A percentile compares a stretch with the other conserved stretches of the same genome.
phyloP scores from a whole-genome alignment of 1,284 basidiomycete species.

The Ganoderma meredithae region DNA sequence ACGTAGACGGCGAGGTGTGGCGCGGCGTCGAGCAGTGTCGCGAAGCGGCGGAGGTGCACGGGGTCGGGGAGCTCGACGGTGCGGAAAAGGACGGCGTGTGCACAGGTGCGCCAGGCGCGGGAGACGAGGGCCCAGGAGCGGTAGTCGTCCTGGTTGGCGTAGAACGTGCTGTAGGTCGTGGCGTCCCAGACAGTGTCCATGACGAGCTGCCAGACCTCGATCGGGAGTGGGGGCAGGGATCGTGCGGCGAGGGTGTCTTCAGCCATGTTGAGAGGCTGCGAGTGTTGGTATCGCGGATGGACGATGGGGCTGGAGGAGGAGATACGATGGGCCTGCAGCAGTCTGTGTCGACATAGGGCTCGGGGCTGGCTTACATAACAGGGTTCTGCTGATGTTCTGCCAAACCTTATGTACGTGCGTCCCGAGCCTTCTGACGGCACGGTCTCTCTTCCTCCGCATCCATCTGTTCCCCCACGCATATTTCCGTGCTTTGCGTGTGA shows the following conservation, averaged over 20 bases:
- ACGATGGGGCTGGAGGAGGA: not conserved
- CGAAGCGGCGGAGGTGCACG: not conserved
- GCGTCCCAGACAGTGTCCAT: not conserved
- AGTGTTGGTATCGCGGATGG: not conserved
- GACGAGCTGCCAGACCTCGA: conserved; percentile 7
- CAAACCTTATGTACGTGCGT: too few relatives aligned
- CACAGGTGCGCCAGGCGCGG: not conserved
- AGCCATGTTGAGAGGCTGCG: not conserved
- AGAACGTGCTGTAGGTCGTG: not conserved
- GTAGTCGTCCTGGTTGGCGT: conserved; percentile 1
- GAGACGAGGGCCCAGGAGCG: conserved; percentile 8
- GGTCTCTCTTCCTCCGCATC: too few relatives aligned
- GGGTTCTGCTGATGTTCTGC: too few relatives aligned
- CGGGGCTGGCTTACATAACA: too few relatives aligned
- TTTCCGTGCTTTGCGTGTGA: too few relatives aligned
- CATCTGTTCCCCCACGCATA: too few relatives aligned
- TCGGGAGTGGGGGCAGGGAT: not conserved
- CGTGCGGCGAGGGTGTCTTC: not conserved
- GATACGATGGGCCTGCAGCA: not conserved
- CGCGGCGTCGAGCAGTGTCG: not conserved
- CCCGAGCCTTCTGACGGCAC: too few relatives aligned
- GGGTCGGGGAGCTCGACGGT: not conserved
- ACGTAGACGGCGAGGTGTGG: not conserved
- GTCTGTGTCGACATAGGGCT: too few relatives aligned
- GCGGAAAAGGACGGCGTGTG: conserved; percentile 2